Conservation (phyloP, 306 rosid genomes). For the Cicer bijugum region DNA sequence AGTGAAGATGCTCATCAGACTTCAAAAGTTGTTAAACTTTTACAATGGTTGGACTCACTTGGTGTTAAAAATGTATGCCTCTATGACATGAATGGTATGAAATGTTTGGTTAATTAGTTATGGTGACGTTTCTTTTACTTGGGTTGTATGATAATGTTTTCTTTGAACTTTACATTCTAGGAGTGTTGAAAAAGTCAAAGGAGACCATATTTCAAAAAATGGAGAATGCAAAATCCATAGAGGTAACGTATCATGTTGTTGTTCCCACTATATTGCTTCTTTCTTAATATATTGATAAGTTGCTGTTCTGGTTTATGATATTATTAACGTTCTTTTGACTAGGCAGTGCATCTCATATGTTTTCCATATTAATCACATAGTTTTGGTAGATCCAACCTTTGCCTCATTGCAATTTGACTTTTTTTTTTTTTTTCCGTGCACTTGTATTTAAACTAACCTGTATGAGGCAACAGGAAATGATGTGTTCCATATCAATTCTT, state of each 20-base stretch:
- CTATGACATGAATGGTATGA: constrained; percentile 80
- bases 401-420: constrained; percentile 15
- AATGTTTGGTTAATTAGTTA: constrained; percentile 30
- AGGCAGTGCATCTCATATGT: constrained; percentile 18
- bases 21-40: constrained; percentile 63
- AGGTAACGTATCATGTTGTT: constrained; percentile 51
- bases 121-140: constrained; percentile 33
- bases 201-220: constrained; percentile 61
- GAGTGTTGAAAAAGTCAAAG: constrained; percentile 75
- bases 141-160: constrained; percentile 23
- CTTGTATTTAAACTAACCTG: constrained; percentile 21
- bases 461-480: constrained; percentile 16
- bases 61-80: constrained; percentile 80
- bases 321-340: constrained; percentile 10
- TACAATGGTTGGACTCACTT: constrained; percentile 68
- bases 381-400: constrained; percentile 2
- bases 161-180: constrained; percentile 49
- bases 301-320: constrained; percentile 21
- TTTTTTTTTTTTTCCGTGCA: constrained; percentile 14
- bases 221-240: constrained; percentile 50
- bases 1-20: constrained; percentile 78
- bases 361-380: constrained; percentile 33
- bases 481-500: not conserved
- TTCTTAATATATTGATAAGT: constrained; percentile 3
- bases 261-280: constrained; percentile 20